These are phyloP conservation scores for Monilinia fructigena DNA, from an alignment of 2,329 filamentous ascomycete species.

Conservation along the genomic window DNA sequence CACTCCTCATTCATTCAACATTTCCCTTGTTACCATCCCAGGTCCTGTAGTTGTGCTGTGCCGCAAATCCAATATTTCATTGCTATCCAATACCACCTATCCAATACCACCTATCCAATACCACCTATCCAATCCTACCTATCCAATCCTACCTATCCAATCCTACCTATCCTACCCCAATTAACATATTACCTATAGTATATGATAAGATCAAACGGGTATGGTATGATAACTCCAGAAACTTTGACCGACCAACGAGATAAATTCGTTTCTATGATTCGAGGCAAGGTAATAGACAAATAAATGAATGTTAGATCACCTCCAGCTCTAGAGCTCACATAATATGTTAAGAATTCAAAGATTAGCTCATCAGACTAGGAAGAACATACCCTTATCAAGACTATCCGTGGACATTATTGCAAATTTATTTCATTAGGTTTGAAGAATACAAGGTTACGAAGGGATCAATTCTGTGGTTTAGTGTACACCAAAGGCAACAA, in stretches of 20 bases:
- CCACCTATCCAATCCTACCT: too few species aligned
- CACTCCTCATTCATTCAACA: background rate
- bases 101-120: too few species aligned
- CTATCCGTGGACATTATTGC: background rate
- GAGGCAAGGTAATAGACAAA: background rate
- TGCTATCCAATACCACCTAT: background rate
- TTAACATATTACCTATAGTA: background rate
- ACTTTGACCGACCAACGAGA: background rate
- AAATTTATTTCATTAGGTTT: conserved; percentile 13
- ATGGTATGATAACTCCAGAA: background rate
- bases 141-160: too few species aligned
- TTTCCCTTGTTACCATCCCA: too few species aligned
- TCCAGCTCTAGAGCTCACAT: background rate
- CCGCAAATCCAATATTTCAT: background rate
- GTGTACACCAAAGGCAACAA: conserved; percentile 18
- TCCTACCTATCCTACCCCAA: too few species aligned
- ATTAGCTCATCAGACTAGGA: too few species aligned
- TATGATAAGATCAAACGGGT: background rate
- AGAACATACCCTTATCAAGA: too few species aligned
- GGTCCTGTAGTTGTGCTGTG: background rate
- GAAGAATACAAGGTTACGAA: conserved; percentile 3
- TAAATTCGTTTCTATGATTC: background rate
- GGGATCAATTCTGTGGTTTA: conserved; percentile 5
- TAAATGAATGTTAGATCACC: background rate
- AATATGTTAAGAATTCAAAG: background rate